Evolutionary conservation across 2,329 filamentous ascomycete genomes (phyloP), one percentile per base, ranked within the genome.

Genomic region (Penicillium sp.): DNA sequence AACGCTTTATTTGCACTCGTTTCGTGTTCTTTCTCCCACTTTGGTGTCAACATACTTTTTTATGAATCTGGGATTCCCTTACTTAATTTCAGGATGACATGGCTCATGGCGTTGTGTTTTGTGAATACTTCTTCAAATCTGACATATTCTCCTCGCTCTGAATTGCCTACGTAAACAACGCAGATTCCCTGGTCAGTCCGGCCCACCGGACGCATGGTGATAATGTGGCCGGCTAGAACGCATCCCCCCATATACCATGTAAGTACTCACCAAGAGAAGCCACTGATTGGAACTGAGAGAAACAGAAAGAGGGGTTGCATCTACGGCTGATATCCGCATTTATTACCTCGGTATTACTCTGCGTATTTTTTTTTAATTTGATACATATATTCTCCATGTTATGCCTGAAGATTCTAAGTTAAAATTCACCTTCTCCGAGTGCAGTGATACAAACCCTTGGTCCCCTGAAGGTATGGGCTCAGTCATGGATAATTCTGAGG

Each of bases 121-220:
- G 58, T 60, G 56, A 49, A 60, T 60, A 60, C 23, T 41, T n/a
- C 10, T 30, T 36, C 26, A 4, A 43, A 56, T 56, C 36, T 43
- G 50, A 53, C 49, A 50, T 45, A 45, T 46, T 23, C 30, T 36
- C 23, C 16, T 55, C 10, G 18, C 19, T 47, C 7, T 34, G 8
- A 38, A 13, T 10, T 40, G 8, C 14, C 16, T 13, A 9, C n/a
- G 18, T 3, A 23, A 23, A 23, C 14, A 9, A 14, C 13, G 4
- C 30, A 7, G 14, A 19, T 29, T 10, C 10, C 7, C 19, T 11
- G 13, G 32, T 48, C 23, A 8, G 34, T 51, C 7, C 36, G 19
- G 13, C 4, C 18, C 13, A 1, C 32, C 16, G 36, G 16, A 48
- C 6, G 27, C 18, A n/a, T 38, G 14, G 26, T 44, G 53, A 53